Evolutionary conservation across 2,329 filamentous ascomycete species (phyloP), one percentile per base, ranked within the genome.

Genomic region (Penicillium decumbens): DNA sequence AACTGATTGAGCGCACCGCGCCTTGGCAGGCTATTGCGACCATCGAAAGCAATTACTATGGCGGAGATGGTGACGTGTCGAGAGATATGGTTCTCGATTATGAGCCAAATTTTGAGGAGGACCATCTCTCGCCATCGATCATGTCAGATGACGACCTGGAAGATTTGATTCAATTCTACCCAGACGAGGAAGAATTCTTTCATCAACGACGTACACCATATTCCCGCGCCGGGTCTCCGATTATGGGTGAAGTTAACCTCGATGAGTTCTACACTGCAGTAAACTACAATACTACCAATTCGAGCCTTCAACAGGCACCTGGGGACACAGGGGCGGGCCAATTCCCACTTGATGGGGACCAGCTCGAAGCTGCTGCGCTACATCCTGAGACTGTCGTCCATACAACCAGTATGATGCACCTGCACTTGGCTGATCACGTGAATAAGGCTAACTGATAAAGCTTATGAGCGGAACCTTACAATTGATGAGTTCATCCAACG

Each of bases 401-500:
- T 44, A 64, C 61, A 29, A 64, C 63, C 1, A 68, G 65, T 67
- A 62, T 28, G 63, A 3, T 15, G 2, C 35, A 35, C 4, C 18
- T 25, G 32, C 40, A 25, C 25, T 13, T 18, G 15, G 8, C 29
- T 28, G 9, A 24, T 27, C 27, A 24, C 30, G 1, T 8, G 18
- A 33, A 18, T 18, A 20, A 18, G 23, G 24, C 47, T 58, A 29
- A 53, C 41, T 43, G 32, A 27, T 25, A 18, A 32, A 68, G 71
- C 69, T 24, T 66, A 69, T 45, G 71, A 74, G 55, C 60, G 66
- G 12, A 74, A 74, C 43, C 57, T 72, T 33, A 71, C 65, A 3
- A 62, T 74, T 41, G 69, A 72, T n/a, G 68, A 73, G 51, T 74
- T 74, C 47, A 70, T 74, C 33, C 56, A 65, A 29, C 69, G 69